A percentile compares a stretch with the other conserved stretches of the same genome.
Evolutionary conservation across 2,329 filamentous ascomycete genomes (phyloP).

Genomic region (Paracoccidioides lutzii): DNA sequence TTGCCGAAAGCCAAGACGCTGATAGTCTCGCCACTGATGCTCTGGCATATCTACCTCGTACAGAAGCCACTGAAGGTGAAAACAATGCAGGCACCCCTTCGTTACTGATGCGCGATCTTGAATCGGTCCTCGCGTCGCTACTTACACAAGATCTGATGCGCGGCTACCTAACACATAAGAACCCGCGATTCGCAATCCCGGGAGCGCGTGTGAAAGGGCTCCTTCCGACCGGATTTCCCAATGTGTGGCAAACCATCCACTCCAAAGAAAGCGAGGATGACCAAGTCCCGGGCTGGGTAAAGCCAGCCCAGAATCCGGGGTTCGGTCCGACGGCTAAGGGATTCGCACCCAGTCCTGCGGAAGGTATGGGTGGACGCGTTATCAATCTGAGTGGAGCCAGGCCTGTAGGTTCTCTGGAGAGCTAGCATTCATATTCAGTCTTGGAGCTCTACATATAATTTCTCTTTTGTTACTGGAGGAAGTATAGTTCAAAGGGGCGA

Average conservation of each 20-base stretch:
- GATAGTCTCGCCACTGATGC: neutral
- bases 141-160: conserved; percentile 69
- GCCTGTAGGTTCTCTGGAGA: conserved; percentile 30
- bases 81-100: conserved; percentile 14
- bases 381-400: conserved; percentile 45
- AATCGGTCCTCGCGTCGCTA: conserved; percentile 62
- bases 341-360: conserved; percentile 15
- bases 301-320: conserved; percentile 19
- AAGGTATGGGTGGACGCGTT: conserved; percentile 39
- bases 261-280: conserved; percentile 47
- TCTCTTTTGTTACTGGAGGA: neutral
- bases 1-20: neutral
- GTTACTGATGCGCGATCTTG: conserved; percentile 51
- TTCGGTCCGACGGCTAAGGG: conserved; percentile 19
- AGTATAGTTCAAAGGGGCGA: neutral
- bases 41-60: neutral
- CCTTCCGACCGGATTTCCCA: conserved; percentile 49
- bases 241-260: conserved; percentile 55
- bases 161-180: conserved; percentile 70
- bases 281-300: conserved; percentile 66
- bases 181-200: conserved; percentile 66
- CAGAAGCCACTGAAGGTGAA: conserved; percentile 6
- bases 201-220: conserved; percentile 43
- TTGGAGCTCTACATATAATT: neutral
- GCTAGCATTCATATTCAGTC: neutral